phyloP scores from a whole-genome alignment of 768 basidiomycete species.

The Hortiboletus campestris region DNA sequence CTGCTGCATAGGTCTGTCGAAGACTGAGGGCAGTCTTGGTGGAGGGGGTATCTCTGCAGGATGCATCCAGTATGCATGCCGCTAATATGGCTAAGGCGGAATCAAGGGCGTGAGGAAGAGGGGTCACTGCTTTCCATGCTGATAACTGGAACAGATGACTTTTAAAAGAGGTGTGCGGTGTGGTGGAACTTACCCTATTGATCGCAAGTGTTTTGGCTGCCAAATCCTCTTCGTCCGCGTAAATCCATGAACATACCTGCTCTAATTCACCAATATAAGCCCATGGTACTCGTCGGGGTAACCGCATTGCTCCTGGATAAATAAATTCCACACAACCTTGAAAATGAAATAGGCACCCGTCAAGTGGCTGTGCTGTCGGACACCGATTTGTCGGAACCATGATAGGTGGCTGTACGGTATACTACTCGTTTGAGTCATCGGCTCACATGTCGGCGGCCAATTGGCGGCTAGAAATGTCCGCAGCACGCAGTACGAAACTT shows the following conservation, averaged over 20 bases:
- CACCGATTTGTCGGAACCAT: too few species aligned
- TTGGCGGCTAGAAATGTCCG: not conserved
- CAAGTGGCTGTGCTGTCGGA: too few species aligned
- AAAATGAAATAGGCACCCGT: not conserved
- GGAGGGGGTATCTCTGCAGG: conserved; percentile 15
- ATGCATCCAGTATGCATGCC: conserved; percentile 55
- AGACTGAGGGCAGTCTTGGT: conserved; percentile 45
- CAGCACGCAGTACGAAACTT: not conserved
- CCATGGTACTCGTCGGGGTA: conserved; percentile 85
- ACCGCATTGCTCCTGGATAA: conserved; percentile 46
- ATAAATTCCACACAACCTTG: not conserved
- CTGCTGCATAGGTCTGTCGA: conserved; percentile 76
- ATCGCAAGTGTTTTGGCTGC: conserved; percentile 58
- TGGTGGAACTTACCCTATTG: conserved; percentile 51
- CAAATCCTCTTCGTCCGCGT: conserved; percentile 56
- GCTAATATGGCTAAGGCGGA: conserved; percentile 63
- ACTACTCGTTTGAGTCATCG: not conserved
- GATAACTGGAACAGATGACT: conserved; percentile 51
- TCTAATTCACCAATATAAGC: conserved; percentile 65
- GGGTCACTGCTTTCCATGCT: conserved; percentile 73
- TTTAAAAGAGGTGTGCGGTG: not conserved
- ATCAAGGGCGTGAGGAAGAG: conserved; percentile 81
- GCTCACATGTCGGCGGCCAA: not conserved
- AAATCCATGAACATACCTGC: conserved; percentile 75
- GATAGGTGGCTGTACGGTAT: not conserved